Evolutionary conservation across 495 filamentous ascomycete species (phyloP), one percentile per base, ranked within the genome.

Genomic region (Rhizodiscina lignyota): DNA sequence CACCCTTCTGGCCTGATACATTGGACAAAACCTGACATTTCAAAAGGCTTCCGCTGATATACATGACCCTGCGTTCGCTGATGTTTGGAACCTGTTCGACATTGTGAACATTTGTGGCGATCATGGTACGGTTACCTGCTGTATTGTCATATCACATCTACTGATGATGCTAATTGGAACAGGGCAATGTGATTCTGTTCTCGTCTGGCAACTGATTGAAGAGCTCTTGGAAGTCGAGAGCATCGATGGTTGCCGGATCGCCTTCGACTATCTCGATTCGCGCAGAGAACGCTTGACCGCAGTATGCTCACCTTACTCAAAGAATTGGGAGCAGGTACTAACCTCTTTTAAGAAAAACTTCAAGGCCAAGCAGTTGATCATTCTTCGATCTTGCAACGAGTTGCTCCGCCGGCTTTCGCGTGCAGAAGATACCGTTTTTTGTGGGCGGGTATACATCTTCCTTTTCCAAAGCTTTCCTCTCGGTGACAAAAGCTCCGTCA

Each of bases 401-500:
- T 67, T 99, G 2, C 70, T 96, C 5, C 74, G 89, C 32, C 68
- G 89, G 36, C 64, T 99, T 3, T 96, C 89, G 2, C 67, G 92
- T 31, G 84, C 89, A 3, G 84, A 94, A 48, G 91, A 99, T 57
- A 83, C 91, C 0, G 86, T 92, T 2, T 99, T 97, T 54, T 94
- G 86, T 52, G 89, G 89, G 23, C 68, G 87, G 30, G 86, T 99
- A 16, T 93, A 93, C 51, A 92, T 99, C 43, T 99, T 93, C 50
- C 71, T 96, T 38, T 96, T 94, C 55, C 89, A 96, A 54, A 91
- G 82, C 52, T 94, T 96, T 48, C 84, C 89, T 8, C 64, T 96
- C 0, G 85, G 86, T 18, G 89, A 99, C 58, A 87, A 81, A 48
- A 94, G 89, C 52, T 93, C 86, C 1, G 87, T 99, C 32, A 99